Base-by-base conservation (phyloP, 805 yeast genomes). In the Monosporozyma servazzii region DNA sequence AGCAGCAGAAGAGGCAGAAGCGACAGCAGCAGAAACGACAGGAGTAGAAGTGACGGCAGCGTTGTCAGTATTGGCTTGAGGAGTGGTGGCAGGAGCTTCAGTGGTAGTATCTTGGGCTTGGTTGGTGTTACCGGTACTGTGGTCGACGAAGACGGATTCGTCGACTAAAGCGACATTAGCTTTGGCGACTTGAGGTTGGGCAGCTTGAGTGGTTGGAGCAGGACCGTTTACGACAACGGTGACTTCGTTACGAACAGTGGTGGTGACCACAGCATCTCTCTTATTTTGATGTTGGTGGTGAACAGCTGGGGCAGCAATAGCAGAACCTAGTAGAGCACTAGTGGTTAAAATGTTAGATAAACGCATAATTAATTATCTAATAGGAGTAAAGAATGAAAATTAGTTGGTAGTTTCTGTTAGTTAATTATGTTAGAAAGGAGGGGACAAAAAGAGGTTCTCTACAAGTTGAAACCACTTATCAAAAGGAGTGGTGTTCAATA, bases 271-370 rank as follows among this genome's bases (percentile, higher is more conserved):
- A 50, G 70, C 73, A 59, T 72, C 80, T 72, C 81, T 79, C 65
- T 75, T 79, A 48, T 58, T 50, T 41, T 58, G 54, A 53, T 57
- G 60, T 64, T 79, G 81, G 64, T 79, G 81, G 27, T 45, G 52
- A 57, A 73, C 78, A 57, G 78, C 84, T 52, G 88, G 87, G 49
- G 77, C 79, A 54, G 86, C 84, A 31, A 75, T 51, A 48, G 76
- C 41, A 48, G 77, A 64, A 58, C 77, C 76, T 54, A 75, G 69
- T 52, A 80, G 63, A 50, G 78, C 62, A 51, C 81, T 77, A 47
- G 71, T 68, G 53, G 71, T 63, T 51, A 73, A 55, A 49, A 76
- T 67, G 58, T 72, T 73, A 63, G 78, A 60, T 63, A 81, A 75
- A 68, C 76, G 75, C 81, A 77, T 78, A 31, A 45, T 48, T 15